Conservation (phyloP, 371 early-diverging fungal species). For the Dichotomocladium elegans region DNA sequence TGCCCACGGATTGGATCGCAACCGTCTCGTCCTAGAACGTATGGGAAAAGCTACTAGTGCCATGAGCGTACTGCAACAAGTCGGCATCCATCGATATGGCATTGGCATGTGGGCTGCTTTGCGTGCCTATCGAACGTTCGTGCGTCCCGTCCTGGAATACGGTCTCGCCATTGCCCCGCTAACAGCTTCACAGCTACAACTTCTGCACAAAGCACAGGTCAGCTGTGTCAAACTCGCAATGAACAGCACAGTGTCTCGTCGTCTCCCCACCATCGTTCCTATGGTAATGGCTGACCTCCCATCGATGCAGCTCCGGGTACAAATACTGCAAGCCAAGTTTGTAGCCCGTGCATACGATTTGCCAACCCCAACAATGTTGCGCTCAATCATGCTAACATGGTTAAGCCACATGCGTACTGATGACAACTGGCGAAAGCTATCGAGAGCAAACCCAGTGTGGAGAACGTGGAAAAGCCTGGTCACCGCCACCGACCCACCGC, state of each 20-base stretch:
- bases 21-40: background rate
- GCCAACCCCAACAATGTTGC: background rate
- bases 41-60: background rate
- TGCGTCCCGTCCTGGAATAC: constrained; percentile 4
- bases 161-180: background rate
- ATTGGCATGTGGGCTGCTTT: background rate
- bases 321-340: constrained; percentile 1
- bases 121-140: background rate
- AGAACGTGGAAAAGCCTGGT: background rate
- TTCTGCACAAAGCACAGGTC: background rate
- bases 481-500: background rate
- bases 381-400: background rate
- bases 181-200: background rate
- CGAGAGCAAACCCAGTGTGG: background rate
- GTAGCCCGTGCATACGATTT: background rate
- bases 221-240: constrained; percentile 5
- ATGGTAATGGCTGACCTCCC: background rate
- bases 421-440: background rate
- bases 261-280: background rate
- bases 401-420: background rate
- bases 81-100: background rate
- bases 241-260: background rate
- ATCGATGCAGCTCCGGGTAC: background rate
- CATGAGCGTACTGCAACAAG: background rate
- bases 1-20: background rate